These are phyloP conservation scores for Blastobotrys ciferrii DNA, from an alignment of 1,139 yeast species.

Conservation along the genomic window DNA sequence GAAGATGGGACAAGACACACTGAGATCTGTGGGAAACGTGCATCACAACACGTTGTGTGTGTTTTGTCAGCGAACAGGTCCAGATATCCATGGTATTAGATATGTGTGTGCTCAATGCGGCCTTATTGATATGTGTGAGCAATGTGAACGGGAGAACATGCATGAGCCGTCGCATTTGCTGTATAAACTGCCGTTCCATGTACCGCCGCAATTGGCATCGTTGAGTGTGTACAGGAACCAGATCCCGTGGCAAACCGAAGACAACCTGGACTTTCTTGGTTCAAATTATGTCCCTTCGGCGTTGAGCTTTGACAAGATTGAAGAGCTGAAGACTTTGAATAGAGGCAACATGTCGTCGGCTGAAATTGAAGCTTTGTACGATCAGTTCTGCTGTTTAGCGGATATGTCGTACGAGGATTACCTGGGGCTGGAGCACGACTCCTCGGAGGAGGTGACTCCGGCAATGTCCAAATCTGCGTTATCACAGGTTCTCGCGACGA, in stretches of 20 bases:
- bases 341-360: slow-evolving; percentile 17
- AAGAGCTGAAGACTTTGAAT: slow-evolving; percentile 8
- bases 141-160: slow-evolving; percentile 24
- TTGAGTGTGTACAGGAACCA: slow-evolving; percentile 12
- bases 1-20: slow-evolving; percentile 14
- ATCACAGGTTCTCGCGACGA: slow-evolving; percentile 21
- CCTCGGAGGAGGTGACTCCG: slow-evolving; percentile 2
- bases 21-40: slow-evolving; percentile 7
- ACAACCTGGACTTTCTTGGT: slow-evolving; percentile 13
- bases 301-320: slow-evolving; percentile 16
- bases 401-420: slow-evolving; percentile 14
- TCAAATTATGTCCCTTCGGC: slow-evolving; percentile 3
- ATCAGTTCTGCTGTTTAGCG: slow-evolving; percentile 28
- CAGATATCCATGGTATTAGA: slow-evolving; percentile 18
- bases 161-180: slow-evolving; percentile 25
- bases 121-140: slow-evolving; percentile 20
- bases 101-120: slow-evolving; percentile 24
- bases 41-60: slow-evolving; percentile 14
- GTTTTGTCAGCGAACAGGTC: slow-evolving; percentile 9
- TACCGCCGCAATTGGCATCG: slow-evolving; percentile 13
- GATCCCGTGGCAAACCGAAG: slow-evolving; percentile 23
- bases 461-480: slow-evolving; percentile 18
- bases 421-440: background rate
- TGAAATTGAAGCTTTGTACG: slow-evolving; percentile 30
- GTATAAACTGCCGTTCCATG: slow-evolving; percentile 22